Evolutionary conservation across 2,329 filamentous ascomycete genomes (phyloP).

Genomic region (Cercospora nicotianae): DNA sequence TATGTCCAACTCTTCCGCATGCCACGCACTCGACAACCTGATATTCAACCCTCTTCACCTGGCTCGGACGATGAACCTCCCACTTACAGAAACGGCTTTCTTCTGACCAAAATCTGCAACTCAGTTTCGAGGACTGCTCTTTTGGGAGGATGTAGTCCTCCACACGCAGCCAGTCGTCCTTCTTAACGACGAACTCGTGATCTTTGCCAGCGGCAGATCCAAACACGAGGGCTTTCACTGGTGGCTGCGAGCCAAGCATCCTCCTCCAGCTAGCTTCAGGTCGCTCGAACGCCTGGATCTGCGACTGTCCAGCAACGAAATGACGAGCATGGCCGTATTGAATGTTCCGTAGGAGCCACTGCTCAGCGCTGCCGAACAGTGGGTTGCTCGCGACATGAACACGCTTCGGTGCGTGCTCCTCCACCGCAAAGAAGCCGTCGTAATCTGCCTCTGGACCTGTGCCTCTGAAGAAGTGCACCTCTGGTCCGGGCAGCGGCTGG

Average conservation of each 20-base stretch:
- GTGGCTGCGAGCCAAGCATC: constrained; percentile 14
- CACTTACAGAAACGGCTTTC: background rate
- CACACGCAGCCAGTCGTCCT: background rate
- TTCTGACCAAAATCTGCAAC: background rate
- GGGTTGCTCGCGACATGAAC: background rate
- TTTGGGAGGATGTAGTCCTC: background rate
- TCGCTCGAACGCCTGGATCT: background rate
- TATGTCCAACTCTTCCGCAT: background rate
- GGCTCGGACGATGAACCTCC: background rate
- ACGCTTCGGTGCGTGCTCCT: background rate
- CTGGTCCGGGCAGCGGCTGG: background rate
- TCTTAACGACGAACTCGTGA: background rate
- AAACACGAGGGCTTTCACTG: background rate
- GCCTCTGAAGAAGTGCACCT: background rate
- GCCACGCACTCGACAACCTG: background rate
- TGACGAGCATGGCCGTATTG: background rate
- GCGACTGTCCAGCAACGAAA: too few species aligned
- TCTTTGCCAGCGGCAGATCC: background rate
- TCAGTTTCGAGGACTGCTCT: background rate
- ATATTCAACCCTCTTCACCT: background rate
- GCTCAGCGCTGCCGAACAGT: background rate
- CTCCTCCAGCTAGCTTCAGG: constrained; percentile 12
- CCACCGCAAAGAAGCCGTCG: background rate
- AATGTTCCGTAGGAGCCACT: background rate
- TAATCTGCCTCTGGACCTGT: background rate